Evolutionary conservation across 441 rosid species (phyloP), one percentile per base, ranked within the genome.

Genomic region (Erodium moschatum): DNA sequence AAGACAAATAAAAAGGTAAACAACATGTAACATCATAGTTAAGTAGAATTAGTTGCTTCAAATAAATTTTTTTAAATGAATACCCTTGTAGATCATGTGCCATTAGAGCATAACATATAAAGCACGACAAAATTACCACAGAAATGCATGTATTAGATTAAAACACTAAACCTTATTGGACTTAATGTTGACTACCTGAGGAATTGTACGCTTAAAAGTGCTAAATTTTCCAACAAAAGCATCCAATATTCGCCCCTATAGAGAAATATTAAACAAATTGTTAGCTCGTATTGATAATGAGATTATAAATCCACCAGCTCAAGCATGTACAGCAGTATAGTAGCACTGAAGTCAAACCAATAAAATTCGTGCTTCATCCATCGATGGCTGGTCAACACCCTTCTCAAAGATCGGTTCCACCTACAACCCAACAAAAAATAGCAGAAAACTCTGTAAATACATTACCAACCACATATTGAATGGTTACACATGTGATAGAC

Each of bases 321-420:
- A 73, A 29, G 63, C 42, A 5, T 60, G 67, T 50, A 64, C 9
- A 15, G 24, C 27, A 70, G 64, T 64, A 50, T 68, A 71, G 64
- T 73, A 68, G 35, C 11, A 71, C 38, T 71, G 50, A 72, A 76
- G 20, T 63, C 80, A 61, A 77, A 95, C 99, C 94, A 95, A 74
- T 20, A 95, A 74, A 80, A 91, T 76, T 44, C 99, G 85, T 27
- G 93, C 90, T 84, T 90, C 97, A 83, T 95, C 99, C 97, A 90
- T 90, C 64, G 95, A 87, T 71, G 86, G 85, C 71, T 82, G 96
- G 74, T 95, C 95, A 61, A 92, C 81, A 64, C 97, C 99, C 81
- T 95, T 95, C 85, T 95, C 97, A 73, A 86, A 95, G 75, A 91
- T 95, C 72, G 99, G 97, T 77, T 95, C 99, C 68, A 95, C 97